phyloP scores from a whole-genome alignment of 1,284 basidiomycete species.

The Sporisorium exsertum region DNA sequence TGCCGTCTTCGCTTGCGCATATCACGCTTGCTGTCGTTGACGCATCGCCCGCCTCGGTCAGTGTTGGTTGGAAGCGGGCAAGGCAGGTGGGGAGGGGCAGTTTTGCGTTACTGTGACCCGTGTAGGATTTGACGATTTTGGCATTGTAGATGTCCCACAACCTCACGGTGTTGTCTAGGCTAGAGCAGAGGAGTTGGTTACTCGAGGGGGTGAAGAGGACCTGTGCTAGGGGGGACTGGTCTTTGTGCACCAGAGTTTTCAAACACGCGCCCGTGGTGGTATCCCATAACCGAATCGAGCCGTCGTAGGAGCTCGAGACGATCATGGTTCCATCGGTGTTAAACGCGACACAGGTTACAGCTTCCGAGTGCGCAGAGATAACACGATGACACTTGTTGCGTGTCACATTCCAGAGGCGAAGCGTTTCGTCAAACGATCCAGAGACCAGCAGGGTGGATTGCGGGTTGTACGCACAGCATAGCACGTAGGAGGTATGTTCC shows the following conservation, averaged over 20 bases:
- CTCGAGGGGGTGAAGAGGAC: slow-evolving; percentile 92
- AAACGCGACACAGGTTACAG: slow-evolving; percentile 91
- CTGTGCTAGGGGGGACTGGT: slow-evolving; percentile 89
- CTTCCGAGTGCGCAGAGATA: slow-evolving; percentile 91
- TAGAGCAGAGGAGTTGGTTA: slow-evolving; percentile 85
- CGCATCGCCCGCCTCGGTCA: too few species aligned
- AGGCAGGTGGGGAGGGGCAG: slow-evolving; percentile 72
- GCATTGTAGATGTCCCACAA: slow-evolving; percentile 95
- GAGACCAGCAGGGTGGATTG: slow-evolving; percentile 88
- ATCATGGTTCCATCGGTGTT: slow-evolving; percentile 94
- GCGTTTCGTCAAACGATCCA: slow-evolving; percentile 93
- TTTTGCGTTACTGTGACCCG: slow-evolving; percentile 83
- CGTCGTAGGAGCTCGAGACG: slow-evolving; percentile 93
- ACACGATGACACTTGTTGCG: slow-evolving; percentile 70
- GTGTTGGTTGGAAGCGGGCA: slow-evolving; percentile 5
- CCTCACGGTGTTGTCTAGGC: slow-evolving; percentile 90
- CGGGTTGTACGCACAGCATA: slow-evolving; percentile 90
- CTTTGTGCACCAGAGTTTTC: slow-evolving; percentile 94
- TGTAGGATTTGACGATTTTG: slow-evolving; percentile 91
- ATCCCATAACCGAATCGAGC: slow-evolving; percentile 87
- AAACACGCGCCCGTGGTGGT: slow-evolving; percentile 95
- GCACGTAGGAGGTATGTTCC: slow-evolving; percentile 93
- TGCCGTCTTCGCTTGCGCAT: slow-evolving; percentile 89
- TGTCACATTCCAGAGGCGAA: slow-evolving; percentile 93
- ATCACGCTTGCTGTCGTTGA: slow-evolving; percentile 76